A percentile compares a stretch with the other conserved stretches of the same genome.
Conservation (phyloP, 1,284 basidiomycete species). For the Trichosporon faecale region DNA sequence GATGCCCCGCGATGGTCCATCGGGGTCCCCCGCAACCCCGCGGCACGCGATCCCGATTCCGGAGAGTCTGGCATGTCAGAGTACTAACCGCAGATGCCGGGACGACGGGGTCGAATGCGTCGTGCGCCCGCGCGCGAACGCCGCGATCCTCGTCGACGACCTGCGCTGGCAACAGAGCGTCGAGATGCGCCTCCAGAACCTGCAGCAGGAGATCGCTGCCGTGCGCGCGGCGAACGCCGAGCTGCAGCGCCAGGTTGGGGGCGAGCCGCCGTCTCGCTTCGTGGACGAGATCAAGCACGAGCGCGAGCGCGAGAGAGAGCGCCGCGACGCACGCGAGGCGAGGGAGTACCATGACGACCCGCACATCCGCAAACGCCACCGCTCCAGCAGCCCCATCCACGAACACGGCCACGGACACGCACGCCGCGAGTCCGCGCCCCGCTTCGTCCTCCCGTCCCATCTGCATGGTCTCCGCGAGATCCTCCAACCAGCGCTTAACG, state of each 20-base stretch:
- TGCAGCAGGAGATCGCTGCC: conserved; percentile 17
- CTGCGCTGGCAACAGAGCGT: conserved; percentile 26
- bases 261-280: neutral
- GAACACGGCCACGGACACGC: neutral
- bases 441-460: conserved; percentile 13
- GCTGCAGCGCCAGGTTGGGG: conserved; percentile 12
- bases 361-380: neutral
- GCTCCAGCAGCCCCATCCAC: neutral
- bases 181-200: conserved; percentile 16
- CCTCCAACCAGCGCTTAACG: conserved; percentile 14
- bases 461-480: conserved; percentile 16
- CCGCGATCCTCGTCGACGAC: conserved; percentile 26
- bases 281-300: neutral
- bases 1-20: neutral
- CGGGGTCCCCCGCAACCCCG: neutral
- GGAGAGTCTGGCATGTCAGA: neutral
- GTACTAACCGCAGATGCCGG: conserved; percentile 17
- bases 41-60: neutral
- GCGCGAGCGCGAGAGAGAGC: neutral
- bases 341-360: neutral
- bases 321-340: neutral
- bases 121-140: conserved; percentile 24
- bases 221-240: conserved; percentile 20
- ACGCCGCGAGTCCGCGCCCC: neutral
- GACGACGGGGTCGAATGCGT: conserved; percentile 26